Percentiles rank a stretch among this genome's conserved stretches.
These are phyloP conservation scores for Phialophora expanda DNA, from an alignment of 2,329 filamentous ascomycete genomes.

Conservation along the genomic window DNA sequence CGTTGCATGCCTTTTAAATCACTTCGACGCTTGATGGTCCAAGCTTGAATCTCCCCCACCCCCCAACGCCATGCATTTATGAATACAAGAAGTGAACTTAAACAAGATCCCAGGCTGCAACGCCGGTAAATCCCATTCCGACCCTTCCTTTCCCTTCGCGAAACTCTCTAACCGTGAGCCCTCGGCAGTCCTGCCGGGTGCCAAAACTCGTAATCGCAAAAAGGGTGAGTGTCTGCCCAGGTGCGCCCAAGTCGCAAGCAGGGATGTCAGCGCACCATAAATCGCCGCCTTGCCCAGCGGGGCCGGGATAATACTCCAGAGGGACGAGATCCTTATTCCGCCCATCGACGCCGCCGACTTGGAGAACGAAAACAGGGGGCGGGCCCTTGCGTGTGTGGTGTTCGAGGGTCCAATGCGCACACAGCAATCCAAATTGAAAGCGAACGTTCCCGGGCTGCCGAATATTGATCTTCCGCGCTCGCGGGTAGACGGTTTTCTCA, in stretches of 20 bases:
- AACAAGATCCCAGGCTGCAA: conserved; percentile 62
- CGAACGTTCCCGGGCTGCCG: conserved; percentile 64
- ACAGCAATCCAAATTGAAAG: conserved; percentile 80
- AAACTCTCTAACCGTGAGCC: conserved; percentile 57
- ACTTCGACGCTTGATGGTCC: background rate
- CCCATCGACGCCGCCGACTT: conserved; percentile 69
- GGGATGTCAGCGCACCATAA: conserved; percentile 81
- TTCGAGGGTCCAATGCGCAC: conserved; percentile 81
- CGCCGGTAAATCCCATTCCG: conserved; percentile 56
- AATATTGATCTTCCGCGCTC: conserved; percentile 64
- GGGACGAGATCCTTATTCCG: conserved; percentile 70
- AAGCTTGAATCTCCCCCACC: background rate
- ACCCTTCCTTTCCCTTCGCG: conserved; percentile 54
- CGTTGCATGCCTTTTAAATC: background rate
- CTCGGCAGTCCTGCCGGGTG: conserved; percentile 58
- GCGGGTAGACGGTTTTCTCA: conserved; percentile 66
- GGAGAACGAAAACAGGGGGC: conserved; percentile 72
- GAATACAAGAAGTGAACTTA: conserved; percentile 12
- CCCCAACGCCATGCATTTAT: conserved; percentile 13
- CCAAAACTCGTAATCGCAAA: conserved; percentile 64
- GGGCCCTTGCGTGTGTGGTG: conserved; percentile 66
- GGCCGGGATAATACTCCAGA: conserved; percentile 59
- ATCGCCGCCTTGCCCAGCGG: conserved; percentile 68
- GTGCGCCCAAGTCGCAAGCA: conserved; percentile 67
- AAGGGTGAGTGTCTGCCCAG: conserved; percentile 71